A percentile compares a stretch with the other conserved stretches of the same genome.
Evolutionary conservation across 2,329 filamentous ascomycete species (phyloP).

Genomic region (Penicillium sp.): DNA sequence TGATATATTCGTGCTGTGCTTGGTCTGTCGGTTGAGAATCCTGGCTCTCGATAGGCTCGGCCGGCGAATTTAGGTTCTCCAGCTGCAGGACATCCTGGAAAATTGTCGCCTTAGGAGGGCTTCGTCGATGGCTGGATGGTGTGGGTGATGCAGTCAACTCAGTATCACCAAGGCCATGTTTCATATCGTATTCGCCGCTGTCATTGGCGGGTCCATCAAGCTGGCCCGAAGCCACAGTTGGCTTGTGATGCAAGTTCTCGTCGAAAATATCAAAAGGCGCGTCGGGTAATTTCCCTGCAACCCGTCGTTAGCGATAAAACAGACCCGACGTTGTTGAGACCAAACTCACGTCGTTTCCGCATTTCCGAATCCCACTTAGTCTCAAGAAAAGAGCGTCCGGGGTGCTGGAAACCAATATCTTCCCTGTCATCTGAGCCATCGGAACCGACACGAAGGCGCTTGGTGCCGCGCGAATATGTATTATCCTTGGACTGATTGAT

Average conservation of each 20-base stretch:
- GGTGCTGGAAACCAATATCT: conserved; percentile 16
- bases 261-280: conserved; percentile 17
- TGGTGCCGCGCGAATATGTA: conserved; percentile 33
- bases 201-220: neutral
- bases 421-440: conserved; percentile 6
- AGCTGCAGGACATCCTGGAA: conserved; percentile 9
- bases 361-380: conserved; percentile 40
- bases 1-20: conserved; percentile 1
- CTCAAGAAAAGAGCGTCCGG: conserved; percentile 37
- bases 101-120: conserved; percentile 5
- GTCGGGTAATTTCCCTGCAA: conserved; percentile 22
- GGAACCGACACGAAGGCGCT: conserved; percentile 31
- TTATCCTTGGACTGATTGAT: conserved; percentile 32
- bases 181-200: neutral
- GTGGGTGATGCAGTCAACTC: conserved; percentile 9
- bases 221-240: neutral
- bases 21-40: conserved; percentile 6
- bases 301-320: conserved; percentile 2
- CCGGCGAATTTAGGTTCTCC: neutral
- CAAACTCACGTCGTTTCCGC: conserved; percentile 30
- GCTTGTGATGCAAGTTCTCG: conserved; percentile 4
- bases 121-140: conserved; percentile 3
- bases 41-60: conserved; percentile 11
- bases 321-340: conserved; percentile 21
- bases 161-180: neutral